phyloP scores from a whole-genome alignment of 2,329 filamentous ascomycete genomes.

The Cyphellophora europaea region DNA sequence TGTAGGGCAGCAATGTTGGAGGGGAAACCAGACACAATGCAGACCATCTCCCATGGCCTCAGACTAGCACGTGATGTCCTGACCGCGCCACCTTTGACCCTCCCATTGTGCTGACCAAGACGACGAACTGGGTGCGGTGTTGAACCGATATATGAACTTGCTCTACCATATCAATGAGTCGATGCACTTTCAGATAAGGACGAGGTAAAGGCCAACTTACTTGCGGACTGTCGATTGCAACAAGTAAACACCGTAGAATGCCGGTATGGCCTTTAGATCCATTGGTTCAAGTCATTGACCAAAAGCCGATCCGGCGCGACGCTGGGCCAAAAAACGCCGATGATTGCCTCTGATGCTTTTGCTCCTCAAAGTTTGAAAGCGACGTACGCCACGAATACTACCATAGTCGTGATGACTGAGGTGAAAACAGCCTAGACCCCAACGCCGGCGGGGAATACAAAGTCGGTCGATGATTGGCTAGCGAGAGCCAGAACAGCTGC shows the following conservation, averaged over 20 bases:
- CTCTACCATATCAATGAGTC: neutral
- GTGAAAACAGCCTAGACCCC: too few relatives aligned
- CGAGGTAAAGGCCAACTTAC: slow-evolving; percentile 17
- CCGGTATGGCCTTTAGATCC: slow-evolving; percentile 57
- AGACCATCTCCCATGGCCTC: slow-evolving; percentile 86
- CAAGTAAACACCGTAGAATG: slow-evolving; percentile 89
- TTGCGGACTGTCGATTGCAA: slow-evolving; percentile 71
- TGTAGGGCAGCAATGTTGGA: slow-evolving; percentile 80
- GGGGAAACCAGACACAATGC: slow-evolving; percentile 78
- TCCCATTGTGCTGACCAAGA: slow-evolving; percentile 85
- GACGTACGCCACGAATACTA: too few relatives aligned
- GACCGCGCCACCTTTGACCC: slow-evolving; percentile 68
- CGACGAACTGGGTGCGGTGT: slow-evolving; percentile 81
- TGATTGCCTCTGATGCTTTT: too few relatives aligned
- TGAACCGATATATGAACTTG: slow-evolving; percentile 74
- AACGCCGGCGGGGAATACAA: too few relatives aligned
- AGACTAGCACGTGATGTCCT: slow-evolving; percentile 59
- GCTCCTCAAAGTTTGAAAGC: too few relatives aligned
- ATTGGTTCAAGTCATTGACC: too few relatives aligned
- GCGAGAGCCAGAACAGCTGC: too few relatives aligned
- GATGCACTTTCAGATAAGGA: slow-evolving; percentile 24
- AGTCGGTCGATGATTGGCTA: too few relatives aligned
- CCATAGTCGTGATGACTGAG: too few relatives aligned
- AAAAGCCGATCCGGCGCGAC: too few relatives aligned
- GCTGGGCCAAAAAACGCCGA: too few relatives aligned